These are phyloP conservation scores for Russula earlei DNA, from an alignment of 768 basidiomycete genomes.

Conservation along the genomic window DNA sequence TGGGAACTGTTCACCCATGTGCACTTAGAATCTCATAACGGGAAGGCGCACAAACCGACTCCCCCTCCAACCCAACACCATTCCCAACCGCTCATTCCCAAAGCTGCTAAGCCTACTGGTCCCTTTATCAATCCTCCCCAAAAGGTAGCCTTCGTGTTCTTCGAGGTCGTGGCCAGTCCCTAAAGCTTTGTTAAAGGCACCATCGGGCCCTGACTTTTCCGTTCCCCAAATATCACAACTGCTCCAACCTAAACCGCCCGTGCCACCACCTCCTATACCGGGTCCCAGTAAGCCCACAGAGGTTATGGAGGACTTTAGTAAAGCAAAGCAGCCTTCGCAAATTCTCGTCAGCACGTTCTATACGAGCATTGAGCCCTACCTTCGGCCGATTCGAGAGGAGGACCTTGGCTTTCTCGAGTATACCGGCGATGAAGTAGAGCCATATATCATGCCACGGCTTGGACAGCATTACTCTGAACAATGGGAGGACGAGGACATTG, in stretches of 20 bases:
- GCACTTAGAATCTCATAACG: conserved; percentile 9
- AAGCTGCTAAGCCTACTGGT: conserved; percentile 46
- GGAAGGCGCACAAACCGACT: conserved; percentile 48
- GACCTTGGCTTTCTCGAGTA: conserved; percentile 91
- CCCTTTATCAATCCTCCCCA: conserved; percentile 33
- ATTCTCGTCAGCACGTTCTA: conserved; percentile 71
- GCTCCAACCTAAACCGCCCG: conserved; percentile 51
- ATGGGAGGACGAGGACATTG: conserved; percentile 89
- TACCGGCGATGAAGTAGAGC: conserved; percentile 83
- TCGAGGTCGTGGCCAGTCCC: not conserved
- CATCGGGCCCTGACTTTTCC: conserved; percentile 49
- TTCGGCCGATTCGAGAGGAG: conserved; percentile 86
- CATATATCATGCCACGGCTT: conserved; percentile 77
- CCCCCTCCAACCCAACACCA: conserved; percentile 29
- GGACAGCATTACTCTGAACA: conserved; percentile 82
- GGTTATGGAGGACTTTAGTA: conserved; percentile 84
- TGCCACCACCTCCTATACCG: conserved; percentile 55
- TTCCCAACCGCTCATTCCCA: conserved; percentile 35
- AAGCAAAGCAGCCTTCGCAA: conserved; percentile 68
- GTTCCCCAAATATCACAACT: conserved; percentile 42
- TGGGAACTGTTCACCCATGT: conserved; percentile 4
- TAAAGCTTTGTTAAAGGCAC: conserved; percentile 21
- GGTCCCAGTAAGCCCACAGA: conserved; percentile 79
- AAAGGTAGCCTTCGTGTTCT: conserved; percentile 35
- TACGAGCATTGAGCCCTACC: conserved; percentile 79